Percentiles rank a stretch among this genome's conserved stretches.
phyloP scores from a whole-genome alignment of 495 filamentous ascomycete genomes.

The Lasiosphaeriaceae sp. region DNA sequence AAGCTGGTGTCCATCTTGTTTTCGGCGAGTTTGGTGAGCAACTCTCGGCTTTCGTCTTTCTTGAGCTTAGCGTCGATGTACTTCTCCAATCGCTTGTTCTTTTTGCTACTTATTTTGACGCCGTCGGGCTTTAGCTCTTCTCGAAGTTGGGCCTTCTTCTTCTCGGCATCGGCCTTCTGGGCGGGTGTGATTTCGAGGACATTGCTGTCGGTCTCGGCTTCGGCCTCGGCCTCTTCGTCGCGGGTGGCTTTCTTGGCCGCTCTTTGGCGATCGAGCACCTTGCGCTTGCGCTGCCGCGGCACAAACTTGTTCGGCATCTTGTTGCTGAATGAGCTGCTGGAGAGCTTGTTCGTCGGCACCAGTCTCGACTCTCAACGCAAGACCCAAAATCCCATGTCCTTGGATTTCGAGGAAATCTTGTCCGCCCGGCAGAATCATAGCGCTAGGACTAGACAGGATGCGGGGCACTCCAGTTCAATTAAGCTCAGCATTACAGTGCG shows the following conservation, averaged over 20 bases:
- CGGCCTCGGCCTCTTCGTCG: constrained; percentile 27
- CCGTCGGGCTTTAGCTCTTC: constrained; percentile 66
- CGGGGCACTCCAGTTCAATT: neutral
- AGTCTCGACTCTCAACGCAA: neutral
- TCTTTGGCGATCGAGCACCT: constrained; percentile 52
- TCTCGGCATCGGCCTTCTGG: constrained; percentile 63
- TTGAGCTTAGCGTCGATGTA: constrained; percentile 95
- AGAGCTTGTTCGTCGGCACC: neutral
- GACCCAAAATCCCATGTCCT: neutral
- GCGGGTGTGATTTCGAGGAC: constrained; percentile 64
- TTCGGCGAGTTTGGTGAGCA: constrained; percentile 76
- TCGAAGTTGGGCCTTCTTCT: constrained; percentile 53
- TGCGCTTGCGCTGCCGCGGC: constrained; percentile 78
- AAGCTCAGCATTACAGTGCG: no score
- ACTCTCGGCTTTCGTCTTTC: constrained; percentile 85
- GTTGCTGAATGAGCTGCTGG: neutral
- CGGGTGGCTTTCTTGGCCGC: constrained; percentile 38
- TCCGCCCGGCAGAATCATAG: constrained; percentile 46
- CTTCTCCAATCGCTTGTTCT: constrained; percentile 90
- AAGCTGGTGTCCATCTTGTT: constrained; percentile 77
- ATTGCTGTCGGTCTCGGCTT: constrained; percentile 58
- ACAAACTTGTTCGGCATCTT: constrained; percentile 65
- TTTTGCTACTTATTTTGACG: constrained; percentile 80
- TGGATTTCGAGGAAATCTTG: constrained; percentile 33
- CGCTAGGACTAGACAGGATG: constrained; percentile 6